Evolutionary conservation across 345 rosid species (phyloP), one percentile per base, ranked within the genome.

Genomic region (Eucalyptus microcorys): DNA sequence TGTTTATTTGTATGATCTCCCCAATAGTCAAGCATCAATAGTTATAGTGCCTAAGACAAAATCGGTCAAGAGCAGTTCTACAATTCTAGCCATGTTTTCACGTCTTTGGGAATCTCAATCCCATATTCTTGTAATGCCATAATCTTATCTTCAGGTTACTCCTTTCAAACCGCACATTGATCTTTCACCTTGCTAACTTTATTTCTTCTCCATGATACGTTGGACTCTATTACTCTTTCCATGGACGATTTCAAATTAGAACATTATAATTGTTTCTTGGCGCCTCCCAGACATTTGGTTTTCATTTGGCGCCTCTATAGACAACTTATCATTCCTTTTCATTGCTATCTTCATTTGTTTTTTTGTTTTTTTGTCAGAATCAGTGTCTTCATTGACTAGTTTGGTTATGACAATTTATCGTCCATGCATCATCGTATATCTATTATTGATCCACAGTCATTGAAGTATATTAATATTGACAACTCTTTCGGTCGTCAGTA

Each of bases 331-430:
- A 0, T 61, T 61, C 34, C 4, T 61, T 61, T 27, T 27, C 0
- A 3, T 61, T 2, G 5, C 4, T 7, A 0, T 52, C 26, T 52
- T 52, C 57, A 17, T 19, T 16, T n/a, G n/a, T 16, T 49, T 0
- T 17, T 52, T 17, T 5, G 1, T 5, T 3, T 19, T 52, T 19
- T 7, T 1, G 55, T 52, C 4, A 19, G 5, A 52, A 7, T 52
- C 26, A 52, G 1, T 59, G 7, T 59, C 32, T 59, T 12, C 68
- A 5, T 13, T 10, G 32, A 12, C 32, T 61, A 61, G 4, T 59
- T 6, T 12, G n/a, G 68, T 12, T 5, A 12, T 6, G 15, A 59
- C 68, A 59, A 59, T 14, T 14, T 32, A 59, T 26, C 2, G 7
- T 26, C 32, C 32, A 59, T 0, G 3, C 14, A 59, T 30, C 1